A percentile compares a stretch with the other conserved stretches of the same genome.
Evolutionary conservation across 2,329 filamentous ascomycete species (phyloP).

Genomic region (Verticillium albo-atrum): DNA sequence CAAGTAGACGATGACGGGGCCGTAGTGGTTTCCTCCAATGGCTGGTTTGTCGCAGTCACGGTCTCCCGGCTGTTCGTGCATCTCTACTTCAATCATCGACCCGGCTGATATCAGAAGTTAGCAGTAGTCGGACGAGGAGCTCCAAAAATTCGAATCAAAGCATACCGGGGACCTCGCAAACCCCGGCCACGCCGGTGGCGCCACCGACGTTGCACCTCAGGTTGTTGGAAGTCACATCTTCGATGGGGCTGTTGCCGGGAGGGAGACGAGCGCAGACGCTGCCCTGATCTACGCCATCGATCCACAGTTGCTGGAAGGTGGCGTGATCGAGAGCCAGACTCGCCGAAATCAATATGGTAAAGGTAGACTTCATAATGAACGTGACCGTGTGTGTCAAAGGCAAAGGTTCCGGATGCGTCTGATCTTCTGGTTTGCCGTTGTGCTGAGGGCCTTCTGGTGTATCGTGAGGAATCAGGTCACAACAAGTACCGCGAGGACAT

Average conservation of each 20-base stretch:
- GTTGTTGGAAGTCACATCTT: slow-evolving; percentile 30
- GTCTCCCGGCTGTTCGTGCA: slow-evolving; percentile 39
- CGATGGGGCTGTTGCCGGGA: slow-evolving; percentile 34
- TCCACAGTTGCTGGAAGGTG: slow-evolving; percentile 46
- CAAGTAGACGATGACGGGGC: slow-evolving; percentile 44
- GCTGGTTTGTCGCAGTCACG: slow-evolving; percentile 40
- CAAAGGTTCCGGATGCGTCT: not conserved
- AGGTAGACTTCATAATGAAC: slow-evolving; percentile 10
- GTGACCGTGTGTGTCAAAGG: not conserved
- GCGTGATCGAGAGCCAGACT: slow-evolving; percentile 33
- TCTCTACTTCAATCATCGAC: slow-evolving; percentile 36
- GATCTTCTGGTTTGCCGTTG: not conserved
- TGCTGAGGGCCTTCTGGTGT: not conserved
- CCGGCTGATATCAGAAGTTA: slow-evolving; percentile 21
- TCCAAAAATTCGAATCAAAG: not conserved
- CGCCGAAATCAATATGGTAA: slow-evolving; percentile 9
- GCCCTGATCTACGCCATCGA: slow-evolving; percentile 25
- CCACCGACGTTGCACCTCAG: slow-evolving; percentile 37
- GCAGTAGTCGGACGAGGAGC: not conserved
- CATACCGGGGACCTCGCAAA: slow-evolving; percentile 10
- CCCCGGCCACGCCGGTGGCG: slow-evolving; percentile 25
- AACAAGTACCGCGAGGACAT: not conserved
- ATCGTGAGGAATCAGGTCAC: not conserved
- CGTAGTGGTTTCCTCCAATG: slow-evolving; percentile 48
- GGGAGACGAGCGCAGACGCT: slow-evolving; percentile 11